Conservation (phyloP, 108 stramenopile species). For the Schizochytrium sp. region DNA sequence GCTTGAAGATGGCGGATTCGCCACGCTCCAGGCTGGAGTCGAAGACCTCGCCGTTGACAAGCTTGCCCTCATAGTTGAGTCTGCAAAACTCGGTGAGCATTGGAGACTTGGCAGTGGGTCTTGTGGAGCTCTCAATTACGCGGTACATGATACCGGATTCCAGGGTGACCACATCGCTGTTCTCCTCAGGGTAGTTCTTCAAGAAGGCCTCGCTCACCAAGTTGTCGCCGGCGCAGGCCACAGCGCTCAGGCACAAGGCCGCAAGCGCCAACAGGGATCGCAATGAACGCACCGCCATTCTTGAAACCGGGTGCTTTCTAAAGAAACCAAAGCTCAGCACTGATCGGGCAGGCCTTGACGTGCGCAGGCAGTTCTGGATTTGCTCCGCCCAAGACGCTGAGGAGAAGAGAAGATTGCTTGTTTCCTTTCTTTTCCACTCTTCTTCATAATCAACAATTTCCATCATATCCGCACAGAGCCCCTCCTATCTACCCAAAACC, state of each 20-base stretch:
- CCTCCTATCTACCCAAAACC: no score
- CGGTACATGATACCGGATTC: constrained; percentile 41
- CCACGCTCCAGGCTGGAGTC: constrained; percentile 29
- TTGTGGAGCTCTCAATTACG: neutral
- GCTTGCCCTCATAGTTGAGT: constrained; percentile 41
- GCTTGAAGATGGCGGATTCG: neutral
- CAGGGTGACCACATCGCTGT: constrained; percentile 18
- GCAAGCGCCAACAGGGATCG: neutral
- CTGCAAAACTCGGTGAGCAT: neutral
- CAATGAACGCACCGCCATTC: neutral
- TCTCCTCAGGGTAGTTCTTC: neutral
- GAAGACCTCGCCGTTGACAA: neutral
- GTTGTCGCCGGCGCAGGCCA: neutral
- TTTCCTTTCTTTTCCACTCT: no score
- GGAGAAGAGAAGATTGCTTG: no score
- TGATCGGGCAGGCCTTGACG: no score
- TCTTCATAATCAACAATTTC: no score
- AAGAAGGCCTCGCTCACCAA: constrained; percentile 1
- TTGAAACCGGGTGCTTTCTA: no score
- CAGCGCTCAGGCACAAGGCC: neutral
- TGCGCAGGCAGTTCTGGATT: no score
- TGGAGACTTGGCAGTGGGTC: constrained; percentile 50
- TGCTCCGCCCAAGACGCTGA: no score
- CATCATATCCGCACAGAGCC: no score
- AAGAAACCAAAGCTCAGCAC: no score